Conservation (phyloP, 2,329 filamentous ascomycete species). For the Cladophialophora yegresii region DNA sequence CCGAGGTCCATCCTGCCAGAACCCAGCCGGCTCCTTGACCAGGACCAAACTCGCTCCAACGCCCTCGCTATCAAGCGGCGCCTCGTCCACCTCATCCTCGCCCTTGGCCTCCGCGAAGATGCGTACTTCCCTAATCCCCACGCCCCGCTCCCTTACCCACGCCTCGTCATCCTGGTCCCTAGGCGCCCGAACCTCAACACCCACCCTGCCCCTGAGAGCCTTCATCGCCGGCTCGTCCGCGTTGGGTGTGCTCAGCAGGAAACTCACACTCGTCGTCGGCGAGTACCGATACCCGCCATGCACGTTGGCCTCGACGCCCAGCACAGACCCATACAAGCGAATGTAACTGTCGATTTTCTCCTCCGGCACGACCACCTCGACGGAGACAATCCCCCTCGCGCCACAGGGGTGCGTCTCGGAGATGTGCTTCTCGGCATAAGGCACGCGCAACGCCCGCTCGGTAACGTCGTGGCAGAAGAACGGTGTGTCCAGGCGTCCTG, state of each 20-base stretch:
- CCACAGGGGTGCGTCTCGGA: slow-evolving; percentile 33
- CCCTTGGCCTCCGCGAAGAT: slow-evolving; percentile 21
- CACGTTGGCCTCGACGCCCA: slow-evolving; percentile 19
- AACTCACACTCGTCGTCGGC: slow-evolving; percentile 23
- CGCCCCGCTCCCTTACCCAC: slow-evolving; percentile 29
- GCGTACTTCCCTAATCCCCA: slow-evolving; percentile 30
- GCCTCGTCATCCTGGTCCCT: slow-evolving; percentile 26
- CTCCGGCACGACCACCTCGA: slow-evolving; percentile 32
- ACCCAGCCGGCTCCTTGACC: slow-evolving; percentile 13
- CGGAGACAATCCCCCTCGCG: slow-evolving; percentile 30
- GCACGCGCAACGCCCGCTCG: slow-evolving; percentile 38
- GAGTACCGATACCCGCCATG: slow-evolving; percentile 17
- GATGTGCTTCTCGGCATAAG: slow-evolving; percentile 25
- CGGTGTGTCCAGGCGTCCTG: slow-evolving; percentile 30
- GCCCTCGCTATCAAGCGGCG: slow-evolving; percentile 27
- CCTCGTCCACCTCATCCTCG: slow-evolving; percentile 24
- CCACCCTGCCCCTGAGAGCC: slow-evolving; percentile 17
- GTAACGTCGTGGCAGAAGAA: slow-evolving; percentile 39
- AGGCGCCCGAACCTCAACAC: slow-evolving; percentile 25
- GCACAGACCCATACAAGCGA: slow-evolving; percentile 27
- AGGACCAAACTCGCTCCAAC: slow-evolving; percentile 29
- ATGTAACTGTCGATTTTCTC: slow-evolving; percentile 23
- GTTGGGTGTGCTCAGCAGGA: slow-evolving; percentile 23
- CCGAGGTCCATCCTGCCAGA: slow-evolving; percentile 6
- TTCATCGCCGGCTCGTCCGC: slow-evolving; percentile 19